These are phyloP conservation scores for Smallanthus sonchifolius DNA, from an alignment of 129 eudicot species.

Conservation along the genomic window DNA sequence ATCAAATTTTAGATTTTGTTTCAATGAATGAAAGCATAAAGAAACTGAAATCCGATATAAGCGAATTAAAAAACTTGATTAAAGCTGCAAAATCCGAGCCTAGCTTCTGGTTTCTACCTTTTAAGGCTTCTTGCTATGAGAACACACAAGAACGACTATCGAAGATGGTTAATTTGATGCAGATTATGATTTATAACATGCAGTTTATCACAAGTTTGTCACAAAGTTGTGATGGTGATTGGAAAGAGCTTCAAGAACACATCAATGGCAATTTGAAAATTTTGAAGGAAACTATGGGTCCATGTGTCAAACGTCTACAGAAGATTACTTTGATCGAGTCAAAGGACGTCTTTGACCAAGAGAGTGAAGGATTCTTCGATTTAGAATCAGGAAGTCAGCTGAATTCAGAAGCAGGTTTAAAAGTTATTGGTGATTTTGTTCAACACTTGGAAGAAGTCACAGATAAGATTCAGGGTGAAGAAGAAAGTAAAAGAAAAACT, in stretches of 20 bases:
- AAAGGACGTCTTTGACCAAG: conserved; percentile 17
- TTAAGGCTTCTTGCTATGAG: conserved; percentile 39
- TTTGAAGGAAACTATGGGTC: conserved; percentile 32
- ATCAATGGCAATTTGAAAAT: conserved; percentile 29
- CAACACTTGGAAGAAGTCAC: conserved; percentile 28
- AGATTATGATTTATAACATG: conserved; percentile 33
- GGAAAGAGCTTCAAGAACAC: conserved; percentile 48
- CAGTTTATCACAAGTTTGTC: conserved; percentile 32
- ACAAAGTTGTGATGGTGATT: conserved; percentile 10
- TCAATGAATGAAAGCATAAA: conserved; percentile 30
- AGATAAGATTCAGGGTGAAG: conserved; percentile 26
- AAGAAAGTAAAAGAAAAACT: conserved; percentile 34
- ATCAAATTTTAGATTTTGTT: conserved; percentile 19
- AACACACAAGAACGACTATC: conserved; percentile 36
- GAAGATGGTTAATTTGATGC: conserved; percentile 49
- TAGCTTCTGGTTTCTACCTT: conserved; percentile 63
- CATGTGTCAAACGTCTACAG: conserved; percentile 40
- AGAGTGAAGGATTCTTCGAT: conserved; percentile 26
- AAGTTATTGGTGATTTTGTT: conserved; percentile 22
- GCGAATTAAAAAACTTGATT: conserved; percentile 29
- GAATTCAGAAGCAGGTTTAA: conserved; percentile 2
- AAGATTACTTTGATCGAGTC: conserved; percentile 25
- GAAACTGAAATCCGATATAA: conserved; percentile 31
- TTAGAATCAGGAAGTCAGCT: conserved; percentile 41
- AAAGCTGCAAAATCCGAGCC: conserved; percentile 61